Evolutionary conservation across 2,329 filamentous ascomycete genomes (phyloP).

Genomic region (Aspergillus candidus): DNA sequence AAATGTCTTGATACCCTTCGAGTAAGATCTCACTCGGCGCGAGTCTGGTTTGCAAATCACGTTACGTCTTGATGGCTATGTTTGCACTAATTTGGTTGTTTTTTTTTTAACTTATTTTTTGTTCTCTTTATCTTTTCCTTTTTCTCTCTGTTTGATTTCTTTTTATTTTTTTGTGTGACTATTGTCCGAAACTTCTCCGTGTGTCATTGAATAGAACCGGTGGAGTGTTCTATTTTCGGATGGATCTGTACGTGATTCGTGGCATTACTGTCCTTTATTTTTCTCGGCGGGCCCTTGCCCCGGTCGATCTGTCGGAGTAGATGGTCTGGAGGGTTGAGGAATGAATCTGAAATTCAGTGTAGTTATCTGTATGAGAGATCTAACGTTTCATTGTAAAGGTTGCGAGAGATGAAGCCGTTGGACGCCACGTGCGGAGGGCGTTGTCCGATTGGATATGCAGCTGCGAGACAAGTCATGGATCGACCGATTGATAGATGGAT

Average conservation of each 20-base stretch:
- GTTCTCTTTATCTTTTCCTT: conserved; percentile 3
- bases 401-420: too few relatives aligned
- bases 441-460: too few relatives aligned
- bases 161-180: neutral
- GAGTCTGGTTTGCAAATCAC: conserved; percentile 31
- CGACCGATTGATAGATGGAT: too few relatives aligned
- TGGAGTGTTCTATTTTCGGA: neutral
- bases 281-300: too few relatives aligned
- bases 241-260: too few relatives aligned
- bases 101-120: conserved; percentile 11
- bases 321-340: neutral
- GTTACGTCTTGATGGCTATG: conserved; percentile 37
- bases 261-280: too few relatives aligned
- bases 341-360: neutral
- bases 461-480: too few relatives aligned
- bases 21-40: conserved; percentile 29
- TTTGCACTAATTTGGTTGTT: conserved; percentile 6
- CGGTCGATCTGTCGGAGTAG: too few relatives aligned
- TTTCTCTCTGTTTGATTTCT: neutral
- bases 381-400: too few relatives aligned
- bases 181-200: neutral
- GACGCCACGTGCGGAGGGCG: too few relatives aligned
- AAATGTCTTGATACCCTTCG: conserved; percentile 36
- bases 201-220: neutral
- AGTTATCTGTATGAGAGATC: too few relatives aligned